These are phyloP conservation scores for Solanum neorickii DNA, from an alignment of 257 asterid genomes.

Conservation along the genomic window DNA sequence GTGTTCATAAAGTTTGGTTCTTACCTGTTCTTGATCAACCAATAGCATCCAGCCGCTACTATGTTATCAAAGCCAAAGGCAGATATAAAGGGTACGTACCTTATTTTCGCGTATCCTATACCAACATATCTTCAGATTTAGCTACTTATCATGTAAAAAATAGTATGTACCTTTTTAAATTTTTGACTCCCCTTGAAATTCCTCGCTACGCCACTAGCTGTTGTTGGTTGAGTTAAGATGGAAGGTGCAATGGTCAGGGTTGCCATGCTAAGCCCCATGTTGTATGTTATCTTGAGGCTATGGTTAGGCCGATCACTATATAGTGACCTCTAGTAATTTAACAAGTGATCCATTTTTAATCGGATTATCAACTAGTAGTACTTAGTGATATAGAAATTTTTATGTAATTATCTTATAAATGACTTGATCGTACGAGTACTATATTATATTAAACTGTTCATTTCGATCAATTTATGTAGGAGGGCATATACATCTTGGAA, in stretches of 20 bases:
- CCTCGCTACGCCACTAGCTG: not conserved
- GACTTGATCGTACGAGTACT: not conserved
- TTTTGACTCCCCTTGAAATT: not conserved
- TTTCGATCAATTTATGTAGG: conserved; percentile 14
- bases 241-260: not conserved
- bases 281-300: not conserved
- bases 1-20: conserved; percentile 53
- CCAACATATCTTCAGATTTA: not conserved
- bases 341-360: not conserved
- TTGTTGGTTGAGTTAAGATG: not conserved
- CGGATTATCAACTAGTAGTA: not conserved
- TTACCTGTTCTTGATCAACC: conserved; percentile 66
- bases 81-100: conserved; percentile 50
- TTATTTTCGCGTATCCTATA: not conserved
- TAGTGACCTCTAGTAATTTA: not conserved
- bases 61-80: conserved; percentile 59
- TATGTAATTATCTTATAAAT: not conserved
- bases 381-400: not conserved
- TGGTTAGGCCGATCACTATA: not conserved
- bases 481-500: conserved; percentile 49
- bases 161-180: too few species aligned
- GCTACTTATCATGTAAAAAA: not conserved
- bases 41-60: conserved; percentile 56
- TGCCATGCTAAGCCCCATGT: not conserved
- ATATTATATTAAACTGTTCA: not conserved